phyloP scores from a whole-genome alignment of 192 early-diverging fungal genomes.

The Hyaloraphidium curvatum region DNA sequence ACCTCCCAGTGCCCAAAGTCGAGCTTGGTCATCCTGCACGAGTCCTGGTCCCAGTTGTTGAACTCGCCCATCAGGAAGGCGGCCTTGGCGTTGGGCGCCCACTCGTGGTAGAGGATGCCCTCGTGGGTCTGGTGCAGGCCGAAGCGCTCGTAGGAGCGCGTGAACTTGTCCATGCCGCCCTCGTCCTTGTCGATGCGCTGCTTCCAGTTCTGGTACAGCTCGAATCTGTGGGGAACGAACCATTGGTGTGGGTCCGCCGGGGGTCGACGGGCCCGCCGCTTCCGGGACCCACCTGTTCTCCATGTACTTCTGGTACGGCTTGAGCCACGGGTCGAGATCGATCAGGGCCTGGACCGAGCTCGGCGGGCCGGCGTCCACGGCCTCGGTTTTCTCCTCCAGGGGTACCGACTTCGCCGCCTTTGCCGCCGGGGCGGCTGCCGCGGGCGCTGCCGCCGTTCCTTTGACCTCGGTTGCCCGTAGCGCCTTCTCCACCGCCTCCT shows the following conservation, averaged over 20 bases:
- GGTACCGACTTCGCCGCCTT: too few species aligned
- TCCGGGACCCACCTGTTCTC: constrained; percentile 1
- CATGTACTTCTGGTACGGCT: not conserved
- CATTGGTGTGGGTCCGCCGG: not conserved
- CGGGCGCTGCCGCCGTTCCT: too few species aligned
- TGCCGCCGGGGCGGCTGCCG: too few species aligned
- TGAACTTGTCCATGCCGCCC: constrained; percentile 69
- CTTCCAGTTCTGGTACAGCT: constrained; percentile 42
- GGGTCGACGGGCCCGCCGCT: too few species aligned
- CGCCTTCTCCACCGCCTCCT: too few species aligned
- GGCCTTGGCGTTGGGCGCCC: constrained; percentile 65
- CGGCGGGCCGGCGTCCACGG: too few species aligned
- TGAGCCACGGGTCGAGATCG: constrained; percentile 2
- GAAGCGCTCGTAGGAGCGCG: constrained; percentile 56
- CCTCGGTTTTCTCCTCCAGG: too few species aligned
- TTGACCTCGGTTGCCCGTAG: too few species aligned
- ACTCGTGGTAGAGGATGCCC: constrained; percentile 74
- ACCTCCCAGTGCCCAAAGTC: constrained; percentile 70
- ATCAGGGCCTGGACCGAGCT: not conserved
- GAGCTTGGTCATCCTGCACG: constrained; percentile 60
- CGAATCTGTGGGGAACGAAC: constrained; percentile 9
- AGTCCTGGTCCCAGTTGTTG: constrained; percentile 65
- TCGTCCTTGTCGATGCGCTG: constrained; percentile 41
- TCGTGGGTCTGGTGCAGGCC: constrained; percentile 57
- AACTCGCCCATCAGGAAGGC: constrained; percentile 85